phyloP scores from a whole-genome alignment of 352 stramenopile genomes.

The Globisporangium rhizosaccharum region DNA sequence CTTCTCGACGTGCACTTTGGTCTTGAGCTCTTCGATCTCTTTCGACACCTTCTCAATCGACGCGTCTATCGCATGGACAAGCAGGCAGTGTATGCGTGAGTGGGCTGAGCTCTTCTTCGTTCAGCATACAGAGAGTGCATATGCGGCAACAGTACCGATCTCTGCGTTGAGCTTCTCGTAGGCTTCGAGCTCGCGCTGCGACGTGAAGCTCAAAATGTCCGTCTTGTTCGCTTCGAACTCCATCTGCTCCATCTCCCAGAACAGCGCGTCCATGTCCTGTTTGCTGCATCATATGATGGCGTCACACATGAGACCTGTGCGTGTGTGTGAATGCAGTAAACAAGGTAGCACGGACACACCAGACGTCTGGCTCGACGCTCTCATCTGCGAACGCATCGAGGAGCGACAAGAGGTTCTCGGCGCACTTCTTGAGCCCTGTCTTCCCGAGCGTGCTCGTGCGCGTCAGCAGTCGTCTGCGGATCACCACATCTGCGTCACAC shows the following conservation, averaged over 20 bases:
- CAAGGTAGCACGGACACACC: conserved; percentile 17
- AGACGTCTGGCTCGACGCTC: conserved; percentile 44
- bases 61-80: conserved; percentile 26
- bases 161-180: conserved; percentile 75
- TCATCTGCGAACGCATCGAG: conserved; percentile 62
- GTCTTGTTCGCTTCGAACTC: conserved; percentile 83
- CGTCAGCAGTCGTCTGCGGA: conserved; percentile 69
- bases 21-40: conserved; percentile 79
- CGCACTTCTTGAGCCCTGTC: conserved; percentile 71
- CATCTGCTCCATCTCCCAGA: conserved; percentile 84
- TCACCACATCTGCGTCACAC: conserved; percentile 42
- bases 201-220: conserved; percentile 77
- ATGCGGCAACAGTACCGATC: conserved; percentile 33
- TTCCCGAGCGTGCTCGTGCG: conserved; percentile 78
- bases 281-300: conserved; percentile 23
- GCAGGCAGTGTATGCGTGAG: background rate
- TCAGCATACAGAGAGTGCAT: no score
- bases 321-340: no score
- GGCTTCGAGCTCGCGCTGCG: conserved; percentile 71
- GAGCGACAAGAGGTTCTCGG: conserved; percentile 62
- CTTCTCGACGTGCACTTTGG: conserved; percentile 69
- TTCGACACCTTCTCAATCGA: conserved; percentile 52
- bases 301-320: no score
- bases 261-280: conserved; percentile 63
- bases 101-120: no score